A percentile compares a stretch with the other conserved stretches of the same genome.
phyloP scores from a whole-genome alignment of 176 grass and related monocot genomes.

The Echinochloa phyllopogon region DNA sequence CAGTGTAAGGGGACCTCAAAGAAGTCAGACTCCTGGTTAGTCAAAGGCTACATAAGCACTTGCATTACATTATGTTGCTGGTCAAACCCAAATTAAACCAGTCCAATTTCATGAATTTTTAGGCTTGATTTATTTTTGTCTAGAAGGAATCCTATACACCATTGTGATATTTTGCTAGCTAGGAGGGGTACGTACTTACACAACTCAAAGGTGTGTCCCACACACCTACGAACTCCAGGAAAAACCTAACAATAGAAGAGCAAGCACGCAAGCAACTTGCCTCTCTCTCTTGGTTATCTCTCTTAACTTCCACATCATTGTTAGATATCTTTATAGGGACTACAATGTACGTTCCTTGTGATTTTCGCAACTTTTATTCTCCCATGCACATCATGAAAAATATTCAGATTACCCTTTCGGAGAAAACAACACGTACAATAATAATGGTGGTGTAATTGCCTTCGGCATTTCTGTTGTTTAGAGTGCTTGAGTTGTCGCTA shows the following conservation, averaged over 20 bases:
- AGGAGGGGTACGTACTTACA: neutral
- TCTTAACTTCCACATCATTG: neutral
- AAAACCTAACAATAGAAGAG: neutral
- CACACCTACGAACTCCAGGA: neutral
- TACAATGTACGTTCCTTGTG: neutral
- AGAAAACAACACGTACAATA: neutral
- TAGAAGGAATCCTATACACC: neutral
- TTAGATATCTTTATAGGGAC: neutral
- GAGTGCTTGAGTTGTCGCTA: no score
- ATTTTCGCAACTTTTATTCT: neutral
- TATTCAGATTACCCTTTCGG: neutral
- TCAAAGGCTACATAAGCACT: neutral
- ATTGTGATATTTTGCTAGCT: neutral
- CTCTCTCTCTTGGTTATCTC: neutral
- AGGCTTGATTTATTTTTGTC: neutral
- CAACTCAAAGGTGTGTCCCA: neutral
- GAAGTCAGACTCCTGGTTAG: neutral
- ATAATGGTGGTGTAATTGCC: neutral
- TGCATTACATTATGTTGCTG: neutral
- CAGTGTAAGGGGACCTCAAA: neutral
- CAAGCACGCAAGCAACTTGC: neutral
- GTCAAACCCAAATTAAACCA: neutral
- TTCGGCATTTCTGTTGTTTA: no score
- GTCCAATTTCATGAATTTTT: neutral
- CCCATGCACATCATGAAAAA: neutral